Base-by-base conservation (phyloP, 805 yeast genomes). In the Candida fluviatilis region DNA sequence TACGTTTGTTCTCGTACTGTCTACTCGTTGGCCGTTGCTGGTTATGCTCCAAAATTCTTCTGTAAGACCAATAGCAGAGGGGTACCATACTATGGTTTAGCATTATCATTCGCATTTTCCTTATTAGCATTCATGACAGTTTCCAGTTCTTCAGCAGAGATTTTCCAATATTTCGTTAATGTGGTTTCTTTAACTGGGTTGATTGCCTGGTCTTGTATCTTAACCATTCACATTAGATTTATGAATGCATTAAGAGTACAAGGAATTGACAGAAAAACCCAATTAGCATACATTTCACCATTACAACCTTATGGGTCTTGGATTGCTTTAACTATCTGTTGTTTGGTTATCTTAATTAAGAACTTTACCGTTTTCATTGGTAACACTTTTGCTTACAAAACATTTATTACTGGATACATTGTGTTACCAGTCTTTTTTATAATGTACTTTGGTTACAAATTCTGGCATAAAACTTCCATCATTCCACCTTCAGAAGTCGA, bases 371-470 rank as follows among this genome's bases (percentile, higher is more conserved):
- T 78, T 2, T 84, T 84, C 66, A 64, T 84, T 47, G 78, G 78
- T 36, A 62, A 54, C 12, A 47, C 47, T 2, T 80, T 84, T 56
- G 73, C 75, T 46, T 80, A 79, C 62, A 76, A 78, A 58, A 68
- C 69, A 14, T 85, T 85, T 54, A 81, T 84, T 52, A 82, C 91
- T 24, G 89, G 90, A 32, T 84, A 84, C 62, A 80, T 84, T 51
- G 84, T 85, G 21, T 71, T 84, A 34, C 87, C 87, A 25, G 79
- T 82, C 8, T 84, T 71, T 49, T 28, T 80, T 25, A 62, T 76
- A 34, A 65, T 74, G 41, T 73, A 64, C 46, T 49, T 73, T 44
- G 87, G 85, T 4, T 80, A 77, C 68, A 82, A 82, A 63, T n/a
- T 80, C 27, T 47, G 63, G 45, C 61, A 60, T 55, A 78, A 71